Evolutionary conservation across 768 basidiomycete species (phyloP).

Genomic region (Gymnopilus dilepis): DNA sequence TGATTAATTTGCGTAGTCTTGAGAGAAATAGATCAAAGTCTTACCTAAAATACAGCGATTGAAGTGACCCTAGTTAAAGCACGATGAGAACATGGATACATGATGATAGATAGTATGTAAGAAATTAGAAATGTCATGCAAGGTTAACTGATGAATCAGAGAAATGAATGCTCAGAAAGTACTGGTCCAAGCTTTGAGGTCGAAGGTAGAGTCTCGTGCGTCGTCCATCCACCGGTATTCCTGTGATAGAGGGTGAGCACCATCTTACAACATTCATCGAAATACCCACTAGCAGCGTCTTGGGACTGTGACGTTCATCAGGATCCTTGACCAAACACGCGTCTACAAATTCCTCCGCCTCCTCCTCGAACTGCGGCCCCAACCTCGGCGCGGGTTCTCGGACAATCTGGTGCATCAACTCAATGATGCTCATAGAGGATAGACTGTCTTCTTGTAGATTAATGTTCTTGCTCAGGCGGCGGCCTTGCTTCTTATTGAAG

Average conservation of each 20-base stretch:
- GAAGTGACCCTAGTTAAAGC: neutral
- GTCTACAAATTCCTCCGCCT: constrained; percentile 88
- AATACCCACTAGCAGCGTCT: constrained; percentile 74
- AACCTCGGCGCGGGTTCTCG: constrained; percentile 95
- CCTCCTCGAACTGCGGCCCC: constrained; percentile 66
- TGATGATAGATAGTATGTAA: neutral
- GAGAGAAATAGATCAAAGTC: neutral
- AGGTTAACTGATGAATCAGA: neutral
- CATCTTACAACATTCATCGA: neutral
- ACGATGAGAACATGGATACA: neutral
- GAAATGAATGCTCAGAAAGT: constrained; percentile 53
- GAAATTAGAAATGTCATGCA: too few species aligned
- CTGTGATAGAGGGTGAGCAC: constrained; percentile 38
- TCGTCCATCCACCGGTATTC: constrained; percentile 76
- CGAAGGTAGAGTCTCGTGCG: constrained; percentile 62
- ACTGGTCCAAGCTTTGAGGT: constrained; percentile 80
- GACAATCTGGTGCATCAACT: constrained; percentile 96
- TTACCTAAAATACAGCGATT: constrained; percentile 5
- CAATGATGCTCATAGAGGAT: constrained; percentile 94
- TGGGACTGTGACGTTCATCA: constrained; percentile 79
- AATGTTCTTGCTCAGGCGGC: constrained; percentile 67
- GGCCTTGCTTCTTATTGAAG: constrained; percentile 53
- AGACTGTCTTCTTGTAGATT: constrained; percentile 84
- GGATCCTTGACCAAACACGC: constrained; percentile 92
- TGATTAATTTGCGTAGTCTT: neutral